Evolutionary conservation across 371 early-diverging fungal genomes (phyloP), one percentile per base, ranked within the genome.

Genomic region (Synchytrium microbalum): DNA sequence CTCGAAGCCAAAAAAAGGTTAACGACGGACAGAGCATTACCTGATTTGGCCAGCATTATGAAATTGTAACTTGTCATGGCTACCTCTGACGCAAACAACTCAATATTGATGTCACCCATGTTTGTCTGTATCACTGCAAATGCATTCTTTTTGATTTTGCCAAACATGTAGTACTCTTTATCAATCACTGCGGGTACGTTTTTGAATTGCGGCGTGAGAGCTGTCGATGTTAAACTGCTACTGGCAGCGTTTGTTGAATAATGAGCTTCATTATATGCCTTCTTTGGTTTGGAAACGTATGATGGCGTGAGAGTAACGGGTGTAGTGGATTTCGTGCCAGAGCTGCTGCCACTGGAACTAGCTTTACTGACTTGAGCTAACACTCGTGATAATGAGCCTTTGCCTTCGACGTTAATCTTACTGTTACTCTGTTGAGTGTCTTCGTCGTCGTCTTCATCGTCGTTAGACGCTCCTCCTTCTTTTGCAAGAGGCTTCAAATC

Each of bases 21-120:
- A 8, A 56, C 29, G 29, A 13, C 14, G 30, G 33, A 54, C 28
- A 23, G 13, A 19, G 16, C 29, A 51, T 0, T 59, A 68, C 73
- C 79, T 27, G 60, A 62, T 72, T 88, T 88, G 0, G 92, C 87
- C 54, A 95, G 79, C 80, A 85, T 79, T 38, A 95, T 79, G 72
- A 96, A 93, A 68, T 97, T 97, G 73, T 91, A 88, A 72, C 93
- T 92, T 1, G 98, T 84, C 16, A 86, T 79, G 14, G 94, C 95
- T 2, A 89, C 83, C 78, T 86, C 77, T n/a, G 85, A 86, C 64
- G 92, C 91, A 66, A 82, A 86, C 51, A 97, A 75, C 66, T 95
- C 95, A 5, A 96, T 64, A 66, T 92, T 88, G 64, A 97, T 72
- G 54, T 90, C 85, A 33, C 96, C 96, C 61, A 90, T 76, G 64